A percentile compares a stretch with the other conserved stretches of the same genome.
Evolutionary conservation across 139 green algal genomes (phyloP).

Genomic region (Mesotaenium endlicherianum): DNA sequence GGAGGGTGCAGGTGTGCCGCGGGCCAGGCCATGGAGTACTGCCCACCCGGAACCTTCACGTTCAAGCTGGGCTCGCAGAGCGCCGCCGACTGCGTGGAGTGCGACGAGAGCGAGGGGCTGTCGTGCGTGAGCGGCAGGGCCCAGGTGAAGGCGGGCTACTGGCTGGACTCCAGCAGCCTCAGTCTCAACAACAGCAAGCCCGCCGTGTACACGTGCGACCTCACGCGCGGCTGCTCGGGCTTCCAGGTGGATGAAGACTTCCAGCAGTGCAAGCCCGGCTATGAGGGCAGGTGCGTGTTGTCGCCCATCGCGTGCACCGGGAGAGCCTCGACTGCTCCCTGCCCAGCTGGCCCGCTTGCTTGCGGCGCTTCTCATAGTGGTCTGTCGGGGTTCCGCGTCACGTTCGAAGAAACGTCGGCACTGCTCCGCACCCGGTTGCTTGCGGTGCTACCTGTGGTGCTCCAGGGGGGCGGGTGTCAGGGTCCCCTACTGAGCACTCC

Average conservation of each 20-base stretch:
- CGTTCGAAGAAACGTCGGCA: too few relatives aligned
- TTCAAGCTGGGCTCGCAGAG: not conserved
- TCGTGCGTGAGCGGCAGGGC: not conserved
- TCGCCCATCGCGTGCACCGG: too few relatives aligned
- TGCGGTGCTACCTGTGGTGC: too few relatives aligned
- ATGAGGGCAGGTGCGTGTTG: not conserved
- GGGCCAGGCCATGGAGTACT: not conserved
- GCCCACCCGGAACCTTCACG: not conserved
- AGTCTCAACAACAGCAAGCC: not conserved
- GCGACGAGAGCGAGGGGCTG: not conserved
- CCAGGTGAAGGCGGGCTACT: not conserved
- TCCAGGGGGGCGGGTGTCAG: too few relatives aligned
- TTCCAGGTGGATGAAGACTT: not conserved
- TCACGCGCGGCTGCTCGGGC: not conserved
- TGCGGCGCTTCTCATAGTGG: too few relatives aligned
- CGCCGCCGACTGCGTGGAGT: not conserved
- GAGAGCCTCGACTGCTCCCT: not conserved
- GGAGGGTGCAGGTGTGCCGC: not conserved
- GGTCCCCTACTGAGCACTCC: too few relatives aligned
- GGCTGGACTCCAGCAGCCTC: not conserved
- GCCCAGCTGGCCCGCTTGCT: too few relatives aligned
- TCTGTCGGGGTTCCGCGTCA: too few relatives aligned
- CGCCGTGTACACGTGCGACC: conserved; percentile 3
- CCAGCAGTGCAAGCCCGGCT: conserved; percentile 2
- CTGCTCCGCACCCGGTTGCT: too few relatives aligned